Conservation (phyloP, 495 filamentous ascomycete species). For the Hypoxylon crocopeplum region DNA sequence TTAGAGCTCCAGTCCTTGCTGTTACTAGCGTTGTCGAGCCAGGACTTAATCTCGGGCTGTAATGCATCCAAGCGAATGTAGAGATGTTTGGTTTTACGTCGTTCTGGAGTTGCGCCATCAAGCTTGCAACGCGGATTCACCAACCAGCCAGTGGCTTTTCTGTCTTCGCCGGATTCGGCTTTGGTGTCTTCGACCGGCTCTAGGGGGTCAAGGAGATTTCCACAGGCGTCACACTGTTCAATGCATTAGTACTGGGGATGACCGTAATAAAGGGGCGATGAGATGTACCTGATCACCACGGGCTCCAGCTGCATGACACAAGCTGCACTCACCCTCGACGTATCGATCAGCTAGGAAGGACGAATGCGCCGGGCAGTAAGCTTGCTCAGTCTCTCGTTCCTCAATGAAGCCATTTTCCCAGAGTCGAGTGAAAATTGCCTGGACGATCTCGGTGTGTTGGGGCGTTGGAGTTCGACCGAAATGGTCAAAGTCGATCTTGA, state of each 20-base stretch:
- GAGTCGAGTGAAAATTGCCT: slow-evolving; percentile 82
- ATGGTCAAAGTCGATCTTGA: slow-evolving; percentile 47
- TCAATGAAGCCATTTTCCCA: slow-evolving; percentile 80
- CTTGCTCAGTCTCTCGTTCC: slow-evolving; percentile 76
- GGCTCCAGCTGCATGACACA: slow-evolving; percentile 79
- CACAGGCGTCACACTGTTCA: slow-evolving; percentile 80
- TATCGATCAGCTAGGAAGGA: slow-evolving; percentile 92
- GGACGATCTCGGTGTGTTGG: slow-evolving; percentile 89
- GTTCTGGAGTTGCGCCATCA: slow-evolving; percentile 77
- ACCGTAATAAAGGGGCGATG: slow-evolving; percentile 62
- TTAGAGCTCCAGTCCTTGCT: slow-evolving; percentile 76
- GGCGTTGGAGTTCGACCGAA: slow-evolving; percentile 53
- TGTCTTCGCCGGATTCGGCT: slow-evolving; percentile 29
- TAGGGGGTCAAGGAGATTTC: slow-evolving; percentile 78
- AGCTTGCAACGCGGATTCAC: slow-evolving; percentile 76
- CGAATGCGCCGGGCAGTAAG: slow-evolving; percentile 84
- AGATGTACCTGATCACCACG: slow-evolving; percentile 59
- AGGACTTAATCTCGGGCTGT: slow-evolving; percentile 73
- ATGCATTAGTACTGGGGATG: slow-evolving; percentile 59
- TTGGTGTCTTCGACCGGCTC: slow-evolving; percentile 42
- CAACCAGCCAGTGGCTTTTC: slow-evolving; percentile 41
- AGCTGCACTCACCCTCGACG: slow-evolving; percentile 86
- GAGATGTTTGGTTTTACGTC: slow-evolving; percentile 67
- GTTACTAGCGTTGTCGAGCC: slow-evolving; percentile 62
- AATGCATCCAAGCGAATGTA: slow-evolving; percentile 82